A percentile compares a stretch with the other conserved stretches of the same genome.
Conservation (phyloP, 306 rosid species). For the Castanopsis chinensis region DNA sequence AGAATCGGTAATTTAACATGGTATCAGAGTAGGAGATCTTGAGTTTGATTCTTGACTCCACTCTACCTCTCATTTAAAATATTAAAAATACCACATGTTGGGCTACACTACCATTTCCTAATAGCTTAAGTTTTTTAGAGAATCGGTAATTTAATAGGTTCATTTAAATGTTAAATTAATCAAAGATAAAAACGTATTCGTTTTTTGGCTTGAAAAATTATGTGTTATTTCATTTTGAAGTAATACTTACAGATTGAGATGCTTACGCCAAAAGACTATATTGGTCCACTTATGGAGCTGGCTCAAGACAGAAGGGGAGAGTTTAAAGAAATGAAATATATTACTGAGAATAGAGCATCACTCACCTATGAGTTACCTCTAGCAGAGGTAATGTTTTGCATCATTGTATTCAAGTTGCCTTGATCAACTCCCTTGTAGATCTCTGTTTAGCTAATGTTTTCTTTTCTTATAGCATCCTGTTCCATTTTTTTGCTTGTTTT, state of each 20-base stretch:
- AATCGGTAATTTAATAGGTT: not conserved
- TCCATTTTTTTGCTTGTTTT: not conserved
- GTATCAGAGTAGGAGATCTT: too few species aligned
- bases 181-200: not conserved
- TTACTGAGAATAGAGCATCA: constrained; percentile 81
- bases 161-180: constrained; percentile 21
- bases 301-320: constrained; percentile 94
- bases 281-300: constrained; percentile 88
- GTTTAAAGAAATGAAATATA: constrained; percentile 88
- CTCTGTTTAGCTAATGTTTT: not conserved
- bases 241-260: constrained; percentile 65
- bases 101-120: too few species aligned
- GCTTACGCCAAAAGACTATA: constrained; percentile 91
- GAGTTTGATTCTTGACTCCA: too few species aligned
- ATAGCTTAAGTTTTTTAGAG: too few species aligned
- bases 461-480: not conserved
- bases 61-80: too few species aligned
- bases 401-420: not conserved
- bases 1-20: too few species aligned
- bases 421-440: not conserved
- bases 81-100: too few species aligned
- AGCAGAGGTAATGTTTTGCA: constrained; percentile 65
- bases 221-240: constrained; percentile 16
- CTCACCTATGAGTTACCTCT: constrained; percentile 70
- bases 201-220: not conserved